phyloP scores from a whole-genome alignment of 2,329 filamentous ascomycete species.

The Hymenoscyphus linearis region DNA sequence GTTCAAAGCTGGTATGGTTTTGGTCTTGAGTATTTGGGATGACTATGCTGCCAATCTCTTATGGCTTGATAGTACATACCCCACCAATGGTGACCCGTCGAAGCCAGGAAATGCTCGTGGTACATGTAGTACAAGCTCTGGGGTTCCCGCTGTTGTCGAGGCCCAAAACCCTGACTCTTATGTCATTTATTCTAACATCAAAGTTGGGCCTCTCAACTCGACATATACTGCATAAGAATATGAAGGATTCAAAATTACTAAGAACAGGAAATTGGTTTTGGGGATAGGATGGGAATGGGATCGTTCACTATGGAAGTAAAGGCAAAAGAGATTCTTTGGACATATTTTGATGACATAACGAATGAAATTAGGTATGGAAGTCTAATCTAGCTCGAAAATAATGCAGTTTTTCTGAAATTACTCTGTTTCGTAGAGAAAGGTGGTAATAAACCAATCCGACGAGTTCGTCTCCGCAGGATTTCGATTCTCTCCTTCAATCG shows the following conservation, averaged over 20 bases:
- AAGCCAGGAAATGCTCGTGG: slow-evolving; percentile 47
- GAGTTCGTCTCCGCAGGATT: not conserved
- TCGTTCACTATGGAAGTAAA: no score
- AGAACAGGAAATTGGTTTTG: no score
- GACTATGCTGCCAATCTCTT: slow-evolving; percentile 59
- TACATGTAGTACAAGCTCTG: slow-evolving; percentile 46
- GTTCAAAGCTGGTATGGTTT: slow-evolving; percentile 43
- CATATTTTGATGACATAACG: no score
- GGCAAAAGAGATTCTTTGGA: no score
- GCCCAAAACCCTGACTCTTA: slow-evolving; percentile 38
- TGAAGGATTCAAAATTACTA: no score
- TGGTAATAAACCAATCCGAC: not conserved
- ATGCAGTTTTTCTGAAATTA: not conserved
- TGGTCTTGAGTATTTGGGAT: slow-evolving; percentile 55
- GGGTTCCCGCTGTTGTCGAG: slow-evolving; percentile 47
- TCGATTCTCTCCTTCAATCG: not conserved
- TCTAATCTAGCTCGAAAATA: not conserved
- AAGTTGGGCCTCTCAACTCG: slow-evolving; percentile 27
- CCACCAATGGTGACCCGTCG: slow-evolving; percentile 40
- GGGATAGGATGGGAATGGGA: no score
- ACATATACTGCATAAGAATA: slow-evolving; percentile 15
- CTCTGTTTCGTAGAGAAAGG: not conserved
- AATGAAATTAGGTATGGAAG: no score
- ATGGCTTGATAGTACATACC: slow-evolving; percentile 66
- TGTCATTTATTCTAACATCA: slow-evolving; percentile 34